Evolutionary conservation across 2,329 filamentous ascomycete genomes (phyloP), one percentile per base, ranked within the genome.

Genomic region (Penicillium sumatraense): DNA sequence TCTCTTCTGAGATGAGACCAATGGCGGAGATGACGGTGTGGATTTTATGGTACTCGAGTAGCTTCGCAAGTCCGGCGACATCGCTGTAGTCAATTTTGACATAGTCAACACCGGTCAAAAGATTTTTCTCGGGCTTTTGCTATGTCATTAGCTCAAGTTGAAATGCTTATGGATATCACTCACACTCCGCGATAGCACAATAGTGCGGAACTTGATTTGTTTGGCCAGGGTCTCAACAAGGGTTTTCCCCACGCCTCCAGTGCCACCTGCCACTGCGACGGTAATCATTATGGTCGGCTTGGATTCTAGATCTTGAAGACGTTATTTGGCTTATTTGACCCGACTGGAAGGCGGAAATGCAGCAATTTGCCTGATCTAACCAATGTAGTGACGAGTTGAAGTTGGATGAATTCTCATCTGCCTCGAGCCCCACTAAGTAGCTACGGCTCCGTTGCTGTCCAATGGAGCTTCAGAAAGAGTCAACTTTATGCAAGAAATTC

Each of bases 241-340:
- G 1, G 78, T 74, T 16, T 72, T 73, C 11, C 80, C 80, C 1
- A 82, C 66, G n/a, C 68, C 69, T 21, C 79, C 79, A 1, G 75
- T 77, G 13, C 80, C 80, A 46, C 80, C 80, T 5, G 77, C 76
- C 14, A 82, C 73, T 47, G 77, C 80, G 35, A 82, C 68, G 18
- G 74, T 64, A 13, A 69, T 62, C 77, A 79, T 79, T 9, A 4
- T 55, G 1, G 29, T 9, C 13, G 13, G 11, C 2, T 2, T 33
- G n/a, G n/a, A n/a, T n/a, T n/a, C n/a, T n/a, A n/a, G n/a, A n/a
- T n/a, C n/a, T n/a, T n/a, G n/a, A n/a, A n/a, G n/a, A n/a, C n/a
- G n/a, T n/a, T n/a, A n/a, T n/a, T n/a, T n/a, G n/a, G n/a, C n/a
- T n/a, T n/a, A n/a, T n/a, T n/a, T n/a, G n/a, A n/a, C n/a, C n/a